Conservation (phyloP, 179 eudicot species). For the Beta macrorhiza region DNA sequence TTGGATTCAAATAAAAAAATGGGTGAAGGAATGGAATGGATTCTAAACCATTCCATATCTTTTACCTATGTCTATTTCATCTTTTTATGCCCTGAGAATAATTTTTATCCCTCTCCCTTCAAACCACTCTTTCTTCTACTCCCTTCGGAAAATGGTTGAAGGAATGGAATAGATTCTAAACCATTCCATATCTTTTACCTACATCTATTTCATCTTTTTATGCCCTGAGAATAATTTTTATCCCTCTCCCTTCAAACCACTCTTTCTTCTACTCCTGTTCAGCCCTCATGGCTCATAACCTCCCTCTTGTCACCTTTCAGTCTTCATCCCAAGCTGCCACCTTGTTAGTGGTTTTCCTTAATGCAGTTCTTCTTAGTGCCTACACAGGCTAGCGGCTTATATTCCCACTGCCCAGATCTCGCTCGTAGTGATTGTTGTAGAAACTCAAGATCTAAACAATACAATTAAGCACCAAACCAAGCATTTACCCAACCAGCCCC, state of each 20-base stretch:
- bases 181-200: not conserved
- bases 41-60: not conserved
- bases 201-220: not conserved
- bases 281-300: not conserved
- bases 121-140: not conserved
- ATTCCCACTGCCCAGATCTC: not conserved
- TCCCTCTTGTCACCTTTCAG: not conserved
- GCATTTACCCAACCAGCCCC: not conserved
- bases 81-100: not conserved
- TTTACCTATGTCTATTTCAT: not conserved
- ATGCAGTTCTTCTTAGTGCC: not conserved
- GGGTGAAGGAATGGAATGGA: not conserved
- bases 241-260: not conserved
- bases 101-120: not conserved
- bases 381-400: not conserved
- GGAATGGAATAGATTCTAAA: not conserved
- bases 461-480: not conserved
- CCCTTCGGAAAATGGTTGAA: not conserved
- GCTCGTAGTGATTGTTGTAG: not conserved
- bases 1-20: not conserved
- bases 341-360: not conserved
- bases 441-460: not conserved
- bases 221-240: not conserved
- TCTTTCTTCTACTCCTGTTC: not conserved
- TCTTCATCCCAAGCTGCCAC: not conserved